phyloP scores from a whole-genome alignment of 495 filamentous ascomycete genomes.

The Durotheca rogersii region DNA sequence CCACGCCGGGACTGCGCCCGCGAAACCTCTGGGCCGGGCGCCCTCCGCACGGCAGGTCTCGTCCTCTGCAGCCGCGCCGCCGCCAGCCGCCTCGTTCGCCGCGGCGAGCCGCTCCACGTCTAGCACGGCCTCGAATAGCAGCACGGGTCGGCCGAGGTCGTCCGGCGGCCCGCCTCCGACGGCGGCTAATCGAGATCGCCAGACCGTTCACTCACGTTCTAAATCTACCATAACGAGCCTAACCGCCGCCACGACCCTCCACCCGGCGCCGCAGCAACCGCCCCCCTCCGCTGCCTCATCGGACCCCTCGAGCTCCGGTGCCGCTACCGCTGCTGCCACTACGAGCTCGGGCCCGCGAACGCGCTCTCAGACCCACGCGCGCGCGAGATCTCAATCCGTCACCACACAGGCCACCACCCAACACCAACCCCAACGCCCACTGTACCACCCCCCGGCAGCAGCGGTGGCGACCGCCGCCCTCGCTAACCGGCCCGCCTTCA shows the following conservation, averaged over 20 bases:
- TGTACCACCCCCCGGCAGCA: too few species aligned
- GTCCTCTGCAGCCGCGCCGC: constrained; percentile 23
- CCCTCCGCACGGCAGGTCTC: constrained; percentile 25
- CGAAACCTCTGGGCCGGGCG: constrained; percentile 25
- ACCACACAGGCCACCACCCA: neutral
- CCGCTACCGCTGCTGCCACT: constrained; percentile 29
- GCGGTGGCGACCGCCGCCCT: constrained; percentile 28
- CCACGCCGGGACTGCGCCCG: constrained; percentile 5
- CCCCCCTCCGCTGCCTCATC: constrained; percentile 29
- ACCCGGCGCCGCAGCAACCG: constrained; percentile 37
- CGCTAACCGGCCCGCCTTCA: constrained; percentile 56
- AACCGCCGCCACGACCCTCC: constrained; percentile 45
- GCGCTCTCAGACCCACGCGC: constrained; percentile 20
- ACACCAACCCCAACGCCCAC: neutral
- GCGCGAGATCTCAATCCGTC: constrained; percentile 16
- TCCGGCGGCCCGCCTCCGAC: constrained; percentile 23
- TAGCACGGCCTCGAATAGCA: too few species aligned
- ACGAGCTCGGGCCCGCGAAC: constrained; percentile 17
- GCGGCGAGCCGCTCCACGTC: constrained; percentile 30
- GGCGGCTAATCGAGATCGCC: constrained; percentile 4
- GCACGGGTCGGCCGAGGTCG: constrained; percentile 20
- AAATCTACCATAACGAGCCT: constrained; percentile 47
- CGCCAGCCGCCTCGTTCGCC: neutral
- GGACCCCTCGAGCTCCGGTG: constrained; percentile 27
- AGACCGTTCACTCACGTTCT: constrained; percentile 34